Evolutionary conservation across 228 moss, liverwort and hornwort species (phyloP), one percentile per base, ranked within the genome.

Genomic region (Sphagnum magellanicum): DNA sequence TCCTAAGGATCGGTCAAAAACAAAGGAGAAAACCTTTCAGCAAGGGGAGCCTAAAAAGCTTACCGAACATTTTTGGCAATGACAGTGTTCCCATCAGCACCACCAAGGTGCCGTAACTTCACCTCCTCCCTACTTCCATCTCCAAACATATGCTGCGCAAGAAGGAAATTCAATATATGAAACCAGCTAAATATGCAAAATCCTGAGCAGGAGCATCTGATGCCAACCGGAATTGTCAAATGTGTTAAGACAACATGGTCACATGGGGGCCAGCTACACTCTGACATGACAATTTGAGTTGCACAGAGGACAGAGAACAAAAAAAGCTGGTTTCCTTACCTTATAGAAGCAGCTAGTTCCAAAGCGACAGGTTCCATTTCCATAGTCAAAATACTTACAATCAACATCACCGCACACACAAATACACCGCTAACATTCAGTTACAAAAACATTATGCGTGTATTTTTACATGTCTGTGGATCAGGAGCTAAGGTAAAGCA

Each of bases 311-410:
- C 32, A 32, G 32, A 32, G 32, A 32, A 32, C 32, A 32, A 32
- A 32, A 32, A 32, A 32, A 32, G 32, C 32, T 32, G 32, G 32
- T 32, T 32, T 32, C 32, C 10, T 49, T 66, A 96, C 95, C 89
- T 84, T 96, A 50, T 96, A 96, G 71, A 96, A 96, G 88, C 96
- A 96, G 76, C 96, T 96, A 66, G 89, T 81, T 68, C 93, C 96
- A 76, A 93, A 96, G 13, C 91, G 93, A 71, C 93, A 96, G 10
- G 83, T 83, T 49, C 89, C 84, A 73, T 87, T 85, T 57, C 96
- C 96, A 15, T 71, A 76, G 66, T 93, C 84, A 11, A 93, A 93
- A 77, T 91, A 72, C 70, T 83, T 87, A 82, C 96, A 96, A 65
- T 96, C 85, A 49, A 81, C 77, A 64, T 84, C 79, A 68, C 87